These are phyloP conservation scores for Cladorrhinum sp. DNA, from an alignment of 2,329 filamentous ascomycete species.

Conservation along the genomic window DNA sequence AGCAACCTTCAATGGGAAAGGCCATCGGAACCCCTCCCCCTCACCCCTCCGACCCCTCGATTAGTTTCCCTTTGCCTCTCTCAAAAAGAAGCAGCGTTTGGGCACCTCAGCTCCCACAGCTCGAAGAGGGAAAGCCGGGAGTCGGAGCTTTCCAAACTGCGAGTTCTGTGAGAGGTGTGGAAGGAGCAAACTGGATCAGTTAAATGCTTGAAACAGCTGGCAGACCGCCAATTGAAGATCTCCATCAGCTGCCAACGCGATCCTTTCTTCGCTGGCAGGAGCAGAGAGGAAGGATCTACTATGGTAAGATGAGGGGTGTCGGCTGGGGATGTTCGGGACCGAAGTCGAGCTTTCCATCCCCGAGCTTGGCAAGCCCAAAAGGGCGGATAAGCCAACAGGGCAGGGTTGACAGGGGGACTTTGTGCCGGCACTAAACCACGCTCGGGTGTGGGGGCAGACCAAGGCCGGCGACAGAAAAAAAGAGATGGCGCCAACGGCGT, in stretches of 20 bases:
- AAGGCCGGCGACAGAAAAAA: not conserved
- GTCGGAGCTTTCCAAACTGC: not conserved
- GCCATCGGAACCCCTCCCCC: not conserved
- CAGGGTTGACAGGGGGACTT: not conserved
- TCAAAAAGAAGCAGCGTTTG: not conserved
- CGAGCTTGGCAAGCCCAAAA: conserved; percentile 2
- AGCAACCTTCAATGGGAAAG: not conserved
- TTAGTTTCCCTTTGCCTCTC: not conserved
- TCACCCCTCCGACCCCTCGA: not conserved
- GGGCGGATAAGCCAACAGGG: not conserved
- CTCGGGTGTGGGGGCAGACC: not conserved
- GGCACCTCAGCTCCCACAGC: not conserved
- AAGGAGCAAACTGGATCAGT: not conserved
- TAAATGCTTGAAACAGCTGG: not conserved
- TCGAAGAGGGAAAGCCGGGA: not conserved
- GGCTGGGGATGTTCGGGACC: conserved; percentile 1
- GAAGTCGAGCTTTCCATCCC: not conserved
- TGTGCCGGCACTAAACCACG: not conserved
- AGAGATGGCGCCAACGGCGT: not conserved
- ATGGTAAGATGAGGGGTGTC: not conserved
- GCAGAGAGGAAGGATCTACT: not conserved
- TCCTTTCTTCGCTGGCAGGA: not conserved
- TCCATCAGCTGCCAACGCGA: not conserved
- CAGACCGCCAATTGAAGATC: not conserved
- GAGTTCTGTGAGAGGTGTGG: not conserved